phyloP scores from a whole-genome alignment of 83 land plant genomes.

The Thuja plicata region DNA sequence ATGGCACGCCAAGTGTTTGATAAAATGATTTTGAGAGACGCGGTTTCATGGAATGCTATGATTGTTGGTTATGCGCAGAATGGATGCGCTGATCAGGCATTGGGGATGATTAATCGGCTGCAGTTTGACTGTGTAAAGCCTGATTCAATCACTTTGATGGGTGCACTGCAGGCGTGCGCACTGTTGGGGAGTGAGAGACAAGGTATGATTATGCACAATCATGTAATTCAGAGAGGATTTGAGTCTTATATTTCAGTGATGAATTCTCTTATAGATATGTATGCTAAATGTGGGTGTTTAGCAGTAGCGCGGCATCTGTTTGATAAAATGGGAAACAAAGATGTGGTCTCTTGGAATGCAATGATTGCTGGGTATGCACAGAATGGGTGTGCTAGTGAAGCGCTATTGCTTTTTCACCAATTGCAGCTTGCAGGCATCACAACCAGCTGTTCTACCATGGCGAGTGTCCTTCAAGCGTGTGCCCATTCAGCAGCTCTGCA shows the following conservation, averaged over 20 bases:
- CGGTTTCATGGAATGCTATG: constrained; percentile 52
- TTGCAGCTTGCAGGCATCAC: constrained; percentile 23
- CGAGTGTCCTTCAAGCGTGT: constrained; percentile 51
- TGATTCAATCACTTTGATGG: constrained; percentile 38
- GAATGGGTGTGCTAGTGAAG: constrained; percentile 36
- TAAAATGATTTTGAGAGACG: constrained; percentile 30
- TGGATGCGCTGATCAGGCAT: constrained; percentile 33
- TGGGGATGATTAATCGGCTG: constrained; percentile 35
- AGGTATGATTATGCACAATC: constrained; percentile 28
- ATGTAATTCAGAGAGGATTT: constrained; percentile 22
- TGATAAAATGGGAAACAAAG: constrained; percentile 34
- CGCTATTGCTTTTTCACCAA: constrained; percentile 29
- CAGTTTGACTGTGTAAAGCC: constrained; percentile 27
- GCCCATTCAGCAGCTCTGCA: constrained; percentile 23
- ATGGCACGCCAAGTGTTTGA: constrained; percentile 35
- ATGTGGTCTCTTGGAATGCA: constrained; percentile 48
- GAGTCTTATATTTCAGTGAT: constrained; percentile 16
- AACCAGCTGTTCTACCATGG: constrained; percentile 34
- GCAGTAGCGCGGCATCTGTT: constrained; percentile 36
- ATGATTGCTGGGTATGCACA: constrained; percentile 52
- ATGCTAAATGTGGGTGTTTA: constrained; percentile 26
- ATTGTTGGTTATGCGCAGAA: constrained; percentile 43
- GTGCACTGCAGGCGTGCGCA: constrained; percentile 29
- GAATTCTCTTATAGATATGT: constrained; percentile 26
- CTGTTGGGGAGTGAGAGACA: constrained; percentile 4